These are phyloP conservation scores for Clitopilus passeckerianus DNA, from an alignment of 768 basidiomycete genomes.

Conservation along the genomic window DNA sequence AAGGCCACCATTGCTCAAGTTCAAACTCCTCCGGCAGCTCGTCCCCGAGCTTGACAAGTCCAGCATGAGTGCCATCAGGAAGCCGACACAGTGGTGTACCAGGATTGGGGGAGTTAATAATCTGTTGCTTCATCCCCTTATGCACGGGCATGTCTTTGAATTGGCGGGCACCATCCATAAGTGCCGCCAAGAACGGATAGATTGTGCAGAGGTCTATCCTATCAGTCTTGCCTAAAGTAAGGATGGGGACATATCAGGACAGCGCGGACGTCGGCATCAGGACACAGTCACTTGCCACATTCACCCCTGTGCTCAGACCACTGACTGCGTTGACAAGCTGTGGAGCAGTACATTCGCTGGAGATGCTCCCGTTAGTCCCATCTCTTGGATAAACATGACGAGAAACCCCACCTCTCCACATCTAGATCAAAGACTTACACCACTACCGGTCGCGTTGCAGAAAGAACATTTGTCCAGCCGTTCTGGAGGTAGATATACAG, in stretches of 20 bases:
- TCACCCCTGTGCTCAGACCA: constrained; percentile 5
- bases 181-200: background rate
- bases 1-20: constrained; percentile 20
- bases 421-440: constrained; percentile 1
- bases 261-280: no score
- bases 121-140: background rate
- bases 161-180: background rate
- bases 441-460: constrained; percentile 1
- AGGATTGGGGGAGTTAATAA: background rate
- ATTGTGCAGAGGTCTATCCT: background rate
- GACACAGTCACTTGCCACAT: no score
- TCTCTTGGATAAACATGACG: no score
- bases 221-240: background rate
- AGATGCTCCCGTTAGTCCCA: constrained; percentile 1
- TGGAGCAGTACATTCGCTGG: constrained; percentile 16
- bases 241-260: no score
- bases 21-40: background rate
- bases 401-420: background rate
- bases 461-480: background rate
- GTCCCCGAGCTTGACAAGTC: background rate
- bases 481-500: background rate
- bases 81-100: background rate
- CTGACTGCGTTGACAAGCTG: constrained; percentile 8
- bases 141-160: background rate
- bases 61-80: background rate